Evolutionary conservation across 345 rosid species (phyloP).

Genomic region (Aegle marmelos): DNA sequence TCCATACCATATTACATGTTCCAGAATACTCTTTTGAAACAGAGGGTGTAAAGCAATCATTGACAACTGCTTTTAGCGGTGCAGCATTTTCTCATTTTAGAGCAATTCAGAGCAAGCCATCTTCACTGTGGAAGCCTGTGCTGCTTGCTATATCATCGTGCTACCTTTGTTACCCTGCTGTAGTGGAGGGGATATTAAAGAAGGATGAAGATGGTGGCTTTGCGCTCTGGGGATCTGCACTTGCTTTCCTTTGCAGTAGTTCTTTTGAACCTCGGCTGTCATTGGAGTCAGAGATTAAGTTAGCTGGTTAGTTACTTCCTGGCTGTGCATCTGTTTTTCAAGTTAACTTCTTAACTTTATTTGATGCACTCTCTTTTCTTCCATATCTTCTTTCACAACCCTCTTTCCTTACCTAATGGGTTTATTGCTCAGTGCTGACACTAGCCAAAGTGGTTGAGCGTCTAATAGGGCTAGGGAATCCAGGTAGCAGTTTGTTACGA

Average conservation of each 20-base stretch:
- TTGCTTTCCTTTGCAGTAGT: constrained; percentile 41
- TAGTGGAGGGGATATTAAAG: constrained; percentile 50
- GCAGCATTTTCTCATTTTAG: constrained; percentile 72
- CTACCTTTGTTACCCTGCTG: constrained; percentile 55
- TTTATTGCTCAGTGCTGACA: constrained; percentile 52
- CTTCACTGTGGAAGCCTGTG: constrained; percentile 68
- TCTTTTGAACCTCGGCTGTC: constrained; percentile 42
- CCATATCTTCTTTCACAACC: neutral
- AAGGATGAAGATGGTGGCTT: constrained; percentile 60
- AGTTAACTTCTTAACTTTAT: neutral
- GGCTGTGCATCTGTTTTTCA: neutral
- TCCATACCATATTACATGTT: constrained; percentile 64
- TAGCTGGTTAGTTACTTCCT: constrained; percentile 46
- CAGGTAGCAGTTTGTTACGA: constrained; percentile 33
- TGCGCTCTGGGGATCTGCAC: constrained; percentile 61
- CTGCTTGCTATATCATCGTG: constrained; percentile 78
- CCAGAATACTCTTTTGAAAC: constrained; percentile 56
- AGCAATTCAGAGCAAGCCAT: constrained; percentile 53
- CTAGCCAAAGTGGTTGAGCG: constrained; percentile 58
- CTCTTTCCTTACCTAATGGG: neutral
- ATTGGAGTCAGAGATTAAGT: constrained; percentile 55
- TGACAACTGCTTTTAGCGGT: constrained; percentile 45
- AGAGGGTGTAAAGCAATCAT: constrained; percentile 50
- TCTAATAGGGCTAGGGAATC: constrained; percentile 44
- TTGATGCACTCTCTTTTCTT: neutral